Percentiles rank a stretch among this genome's conserved stretches.
phyloP scores from a whole-genome alignment of 78 protist species.

The Monosiga brevicollis region DNA sequence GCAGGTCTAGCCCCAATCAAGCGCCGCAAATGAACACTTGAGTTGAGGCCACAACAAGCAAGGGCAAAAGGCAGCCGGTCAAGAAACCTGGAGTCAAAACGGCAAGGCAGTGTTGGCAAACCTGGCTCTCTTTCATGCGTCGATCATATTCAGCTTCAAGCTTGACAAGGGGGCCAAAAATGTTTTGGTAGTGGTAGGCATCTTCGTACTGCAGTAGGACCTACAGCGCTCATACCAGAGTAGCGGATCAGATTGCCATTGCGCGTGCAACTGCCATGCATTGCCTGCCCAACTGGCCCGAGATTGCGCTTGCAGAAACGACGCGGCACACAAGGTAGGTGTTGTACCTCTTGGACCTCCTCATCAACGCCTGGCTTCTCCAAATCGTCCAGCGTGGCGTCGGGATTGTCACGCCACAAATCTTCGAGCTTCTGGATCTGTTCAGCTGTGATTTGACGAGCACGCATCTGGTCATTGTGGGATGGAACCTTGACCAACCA shows the following conservation, averaged over 20 bases:
- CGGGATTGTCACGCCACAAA: constrained; percentile 76
- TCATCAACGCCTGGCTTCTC: constrained; percentile 31
- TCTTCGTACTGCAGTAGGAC: constrained; percentile 63
- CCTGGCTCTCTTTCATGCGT: constrained; percentile 58
- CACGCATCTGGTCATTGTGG: constrained; percentile 57
- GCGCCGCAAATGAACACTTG: no score
- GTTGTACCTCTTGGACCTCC: constrained; percentile 20
- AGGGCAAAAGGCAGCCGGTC: background rate
- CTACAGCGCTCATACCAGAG: background rate
- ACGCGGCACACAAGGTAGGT: no score
- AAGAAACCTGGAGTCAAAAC: background rate
- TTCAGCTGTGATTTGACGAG: constrained; percentile 59
- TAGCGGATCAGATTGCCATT: no score
- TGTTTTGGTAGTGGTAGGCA: constrained; percentile 80
- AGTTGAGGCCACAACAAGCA: background rate
- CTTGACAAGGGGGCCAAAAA: constrained; percentile 79
- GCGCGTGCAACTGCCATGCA: no score
- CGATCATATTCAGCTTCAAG: constrained; percentile 86
- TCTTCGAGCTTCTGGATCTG: constrained; percentile 84
- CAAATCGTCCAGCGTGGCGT: constrained; percentile 41
- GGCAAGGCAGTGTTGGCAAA: background rate
- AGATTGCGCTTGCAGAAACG: no score
- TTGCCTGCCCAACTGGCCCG: no score
- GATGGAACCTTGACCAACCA: constrained; percentile 86
- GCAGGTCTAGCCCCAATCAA: no score